Evolutionary conservation across 2,329 filamentous ascomycete species (phyloP).

Genomic region (Exophiala dermatitidis): DNA sequence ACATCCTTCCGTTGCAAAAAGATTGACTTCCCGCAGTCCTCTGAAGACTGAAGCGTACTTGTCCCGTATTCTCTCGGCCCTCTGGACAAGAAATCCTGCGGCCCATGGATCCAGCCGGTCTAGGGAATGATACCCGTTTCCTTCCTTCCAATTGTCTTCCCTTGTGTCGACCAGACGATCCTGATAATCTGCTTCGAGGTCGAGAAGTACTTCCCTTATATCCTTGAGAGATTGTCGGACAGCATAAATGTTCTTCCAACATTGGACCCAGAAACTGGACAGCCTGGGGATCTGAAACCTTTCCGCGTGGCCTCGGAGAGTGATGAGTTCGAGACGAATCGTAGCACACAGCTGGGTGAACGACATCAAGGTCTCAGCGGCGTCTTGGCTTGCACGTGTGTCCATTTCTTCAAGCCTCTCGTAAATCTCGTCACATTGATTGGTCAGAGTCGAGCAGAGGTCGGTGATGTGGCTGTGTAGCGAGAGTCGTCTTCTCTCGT

Average conservation of each 20-base stretch:
- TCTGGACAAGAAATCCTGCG: no score
- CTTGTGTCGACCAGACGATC: neutral
- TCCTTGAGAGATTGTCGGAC: neutral
- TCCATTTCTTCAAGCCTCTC: neutral
- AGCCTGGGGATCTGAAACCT: neutral
- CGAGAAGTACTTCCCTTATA: neutral
- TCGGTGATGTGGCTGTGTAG: neutral
- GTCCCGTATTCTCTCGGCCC: no score
- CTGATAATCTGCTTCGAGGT: neutral
- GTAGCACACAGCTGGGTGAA: neutral
- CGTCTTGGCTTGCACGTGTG: neutral
- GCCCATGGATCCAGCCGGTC: neutral
- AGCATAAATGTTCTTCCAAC: conserved; percentile 1
- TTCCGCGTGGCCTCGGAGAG: neutral
- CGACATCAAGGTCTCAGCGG: neutral
- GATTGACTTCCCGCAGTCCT: no score
- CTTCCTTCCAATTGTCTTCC: neutral
- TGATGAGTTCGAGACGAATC: neutral
- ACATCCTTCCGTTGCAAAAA: no score
- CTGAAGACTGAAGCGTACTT: no score
- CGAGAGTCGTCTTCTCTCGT: neutral
- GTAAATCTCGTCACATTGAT: neutral
- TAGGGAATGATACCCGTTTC: neutral
- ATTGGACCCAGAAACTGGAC: conserved; percentile 5
- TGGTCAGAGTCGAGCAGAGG: neutral